Percentiles rank a stretch among this genome's conserved stretches.
Evolutionary conservation across 108 stramenopile species (phyloP).

Genomic region (Nannochloropsis salina): DNA sequence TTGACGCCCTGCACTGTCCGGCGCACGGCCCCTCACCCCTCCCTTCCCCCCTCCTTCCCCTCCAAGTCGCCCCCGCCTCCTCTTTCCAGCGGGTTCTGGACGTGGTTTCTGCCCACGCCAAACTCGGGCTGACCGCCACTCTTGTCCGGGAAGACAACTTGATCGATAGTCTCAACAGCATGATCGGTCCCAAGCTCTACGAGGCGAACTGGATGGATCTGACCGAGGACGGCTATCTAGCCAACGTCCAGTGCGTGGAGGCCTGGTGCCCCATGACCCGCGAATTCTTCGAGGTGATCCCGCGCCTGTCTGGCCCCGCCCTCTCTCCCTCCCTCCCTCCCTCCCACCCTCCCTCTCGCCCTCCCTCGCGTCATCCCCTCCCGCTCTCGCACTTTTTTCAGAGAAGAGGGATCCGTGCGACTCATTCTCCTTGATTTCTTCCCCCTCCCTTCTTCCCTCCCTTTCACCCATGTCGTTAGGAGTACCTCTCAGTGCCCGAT

Average conservation of each 20-base stretch:
- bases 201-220: slow-evolving; percentile 99
- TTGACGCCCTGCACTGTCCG: neutral
- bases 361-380: neutral
- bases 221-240: slow-evolving; percentile 87
- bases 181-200: slow-evolving; percentile 99
- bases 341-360: neutral
- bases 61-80: slow-evolving; percentile 77
- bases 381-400: neutral
- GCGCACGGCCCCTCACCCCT: neutral
- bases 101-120: slow-evolving; percentile 80
- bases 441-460: neutral
- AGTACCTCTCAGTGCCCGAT: slow-evolving; percentile 65
- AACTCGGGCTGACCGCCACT: slow-evolving; percentile 95
- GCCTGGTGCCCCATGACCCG: slow-evolving; percentile 98
- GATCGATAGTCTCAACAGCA: slow-evolving; percentile 90
- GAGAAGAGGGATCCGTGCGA: neutral
- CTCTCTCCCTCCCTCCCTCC: neutral
- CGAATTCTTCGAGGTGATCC: slow-evolving; percentile 67
- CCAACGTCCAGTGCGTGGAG: slow-evolving; percentile 94
- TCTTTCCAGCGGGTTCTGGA: slow-evolving; percentile 87
- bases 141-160: slow-evolving; percentile 96
- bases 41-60: neutral
- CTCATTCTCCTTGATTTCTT: neutral
- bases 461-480: slow-evolving; percentile 41
- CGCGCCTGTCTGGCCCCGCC: neutral